These are phyloP conservation scores for Malassezia pachydermatis DNA, from an alignment of 1,284 basidiomycete genomes.

Conservation along the genomic window DNA sequence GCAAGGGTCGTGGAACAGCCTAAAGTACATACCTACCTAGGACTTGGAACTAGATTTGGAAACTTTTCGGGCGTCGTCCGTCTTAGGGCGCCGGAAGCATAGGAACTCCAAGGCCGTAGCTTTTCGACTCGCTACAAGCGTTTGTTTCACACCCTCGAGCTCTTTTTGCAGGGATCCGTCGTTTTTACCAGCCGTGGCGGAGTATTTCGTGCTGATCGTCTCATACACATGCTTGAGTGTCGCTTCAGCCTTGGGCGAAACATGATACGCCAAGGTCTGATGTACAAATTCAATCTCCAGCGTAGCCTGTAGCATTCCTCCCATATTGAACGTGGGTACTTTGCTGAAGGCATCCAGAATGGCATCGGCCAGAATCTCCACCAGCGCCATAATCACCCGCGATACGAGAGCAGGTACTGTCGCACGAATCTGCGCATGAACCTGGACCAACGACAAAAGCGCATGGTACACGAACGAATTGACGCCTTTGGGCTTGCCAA, in stretches of 20 bases:
- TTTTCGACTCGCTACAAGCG: slow-evolving; percentile 70
- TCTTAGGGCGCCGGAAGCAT: slow-evolving; percentile 52
- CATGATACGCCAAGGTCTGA: slow-evolving; percentile 79
- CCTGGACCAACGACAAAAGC: slow-evolving; percentile 74
- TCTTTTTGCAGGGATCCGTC: slow-evolving; percentile 50
- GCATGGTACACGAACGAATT: slow-evolving; percentile 86
- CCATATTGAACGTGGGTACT: slow-evolving; percentile 84
- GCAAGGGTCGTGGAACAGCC: slow-evolving; percentile 7
- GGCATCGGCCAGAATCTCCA: slow-evolving; percentile 71
- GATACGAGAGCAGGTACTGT: slow-evolving; percentile 67
- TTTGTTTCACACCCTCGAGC: slow-evolving; percentile 81
- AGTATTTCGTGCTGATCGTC: slow-evolving; percentile 81
- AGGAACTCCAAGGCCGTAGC: slow-evolving; percentile 89
- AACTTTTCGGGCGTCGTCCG: not conserved
- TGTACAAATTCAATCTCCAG: slow-evolving; percentile 98
- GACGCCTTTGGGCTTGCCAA: slow-evolving; percentile 70
- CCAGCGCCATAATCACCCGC: slow-evolving; percentile 68
- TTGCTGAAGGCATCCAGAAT: slow-evolving; percentile 73
- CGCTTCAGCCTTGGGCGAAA: slow-evolving; percentile 67
- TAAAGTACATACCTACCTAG: too few relatives aligned
- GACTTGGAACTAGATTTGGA: too few relatives aligned
- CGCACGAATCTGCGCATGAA: slow-evolving; percentile 79
- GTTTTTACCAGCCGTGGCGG: slow-evolving; percentile 51
- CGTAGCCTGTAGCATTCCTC: slow-evolving; percentile 95
- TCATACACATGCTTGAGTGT: slow-evolving; percentile 83